Base-by-base conservation (phyloP, 1,284 basidiomycete genomes). In the Trichosporon sp. region DNA sequence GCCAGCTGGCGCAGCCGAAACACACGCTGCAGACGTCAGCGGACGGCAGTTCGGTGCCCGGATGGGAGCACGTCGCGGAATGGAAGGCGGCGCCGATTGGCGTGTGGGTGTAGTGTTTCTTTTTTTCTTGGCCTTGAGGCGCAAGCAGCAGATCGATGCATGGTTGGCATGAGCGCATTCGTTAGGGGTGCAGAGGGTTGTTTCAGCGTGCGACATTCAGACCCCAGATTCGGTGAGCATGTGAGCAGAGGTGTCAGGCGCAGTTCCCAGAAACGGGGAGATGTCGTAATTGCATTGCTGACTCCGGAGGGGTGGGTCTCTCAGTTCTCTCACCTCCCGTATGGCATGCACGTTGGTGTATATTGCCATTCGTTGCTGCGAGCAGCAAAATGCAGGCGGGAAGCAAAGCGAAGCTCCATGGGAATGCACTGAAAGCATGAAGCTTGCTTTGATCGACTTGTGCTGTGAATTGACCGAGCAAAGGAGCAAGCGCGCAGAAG, bases 11-110 rank as follows among this genome's bases (percentile, higher is more conserved):
- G 35, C 65, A 21, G 51, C 12, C 3, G 19, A 16, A 2, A 65
- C 38, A 14, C 43, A 40, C 7, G 31, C n/a, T 31, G 43, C 6
- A 14, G 37, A 37, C 19, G 65, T 46, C 63, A 63, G 68, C 14
- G 65, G 32, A 63, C 32, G 59, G 31, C 14, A 35, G 59, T 32
- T 63, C 59, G 2, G 68, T 67, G 6, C 40, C 61, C 0, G 73
- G 73, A 0, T 74, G 73, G 73, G 38, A 14, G 16, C 38, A 43
- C 26, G 67, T 65, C 0, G 69, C 69, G 14, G 68, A 65, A 6
- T 74, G 73, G 73, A 48, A 31, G n/a, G 61, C 71, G 21, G 68
- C 69, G 14, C 73, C 73, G 14, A 74, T 74, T 12, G 73, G 73
- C 7, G 63, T 72, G 40, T 74, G 73, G 71, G 71, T 54, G 26